Conservation (phyloP, 116 monocot genomes). For the Posidonia oceanica region DNA sequence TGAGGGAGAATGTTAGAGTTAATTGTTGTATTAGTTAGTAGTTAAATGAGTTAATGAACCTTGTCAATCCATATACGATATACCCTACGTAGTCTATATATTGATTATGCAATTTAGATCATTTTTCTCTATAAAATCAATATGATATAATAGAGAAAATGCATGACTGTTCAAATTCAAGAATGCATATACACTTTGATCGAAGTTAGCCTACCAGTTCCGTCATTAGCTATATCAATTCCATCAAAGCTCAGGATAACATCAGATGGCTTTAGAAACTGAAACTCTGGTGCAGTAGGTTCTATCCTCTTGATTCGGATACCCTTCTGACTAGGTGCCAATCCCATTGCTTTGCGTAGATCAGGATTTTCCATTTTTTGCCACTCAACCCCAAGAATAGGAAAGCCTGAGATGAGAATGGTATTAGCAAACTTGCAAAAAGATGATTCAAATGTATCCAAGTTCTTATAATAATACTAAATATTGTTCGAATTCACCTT, state of each 20-base stretch:
- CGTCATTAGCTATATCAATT: slow-evolving; percentile 94
- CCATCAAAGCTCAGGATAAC: slow-evolving; percentile 97
- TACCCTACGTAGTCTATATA: no score
- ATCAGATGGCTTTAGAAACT: slow-evolving; percentile 73
- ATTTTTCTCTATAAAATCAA: no score
- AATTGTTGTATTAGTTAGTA: no score
- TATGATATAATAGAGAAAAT: no score
- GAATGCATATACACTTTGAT: background rate
- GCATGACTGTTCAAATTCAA: background rate
- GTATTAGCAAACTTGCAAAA: background rate
- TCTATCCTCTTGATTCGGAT: slow-evolving; percentile 83
- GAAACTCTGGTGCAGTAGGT: slow-evolving; percentile 79
- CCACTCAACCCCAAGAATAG: slow-evolving; percentile 92
- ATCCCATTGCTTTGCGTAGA: slow-evolving; percentile 88
- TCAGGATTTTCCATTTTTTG: slow-evolving; percentile 99
- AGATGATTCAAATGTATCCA: no score
- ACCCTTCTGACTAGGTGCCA: slow-evolving; percentile 77
- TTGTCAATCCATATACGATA: no score
- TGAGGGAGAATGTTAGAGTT: no score
- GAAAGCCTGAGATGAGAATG: slow-evolving; percentile 45
- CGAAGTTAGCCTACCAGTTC: slow-evolving; percentile 47
- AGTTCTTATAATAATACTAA: no score
- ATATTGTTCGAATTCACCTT: no score
- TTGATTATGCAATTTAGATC: no score
- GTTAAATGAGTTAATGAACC: no score